Evolutionary conservation across 2,329 filamentous ascomycete species (phyloP).

Genomic region (Ophiostoma pallidulum): DNA sequence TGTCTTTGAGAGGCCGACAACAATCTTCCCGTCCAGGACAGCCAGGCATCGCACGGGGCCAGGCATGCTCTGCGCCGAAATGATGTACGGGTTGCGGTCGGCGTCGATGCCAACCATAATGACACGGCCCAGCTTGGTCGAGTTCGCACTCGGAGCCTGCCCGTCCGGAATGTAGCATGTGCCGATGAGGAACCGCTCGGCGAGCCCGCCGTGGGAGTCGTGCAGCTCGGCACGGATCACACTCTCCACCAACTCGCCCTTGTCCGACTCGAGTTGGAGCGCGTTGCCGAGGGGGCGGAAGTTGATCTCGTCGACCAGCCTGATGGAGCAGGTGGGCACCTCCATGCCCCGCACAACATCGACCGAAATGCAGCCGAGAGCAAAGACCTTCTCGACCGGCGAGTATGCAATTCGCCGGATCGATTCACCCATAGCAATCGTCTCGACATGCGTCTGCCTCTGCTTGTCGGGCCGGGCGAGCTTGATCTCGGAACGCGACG

Average conservation of each 20-base stretch:
- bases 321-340: conserved; percentile 68
- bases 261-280: conserved; percentile 46
- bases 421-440: conserved; percentile 69
- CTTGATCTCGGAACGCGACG: conserved; percentile 65
- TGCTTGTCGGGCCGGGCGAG: conserved; percentile 76
- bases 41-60: conserved; percentile 74
- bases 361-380: conserved; percentile 73
- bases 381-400: conserved; percentile 67
- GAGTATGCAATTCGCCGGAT: conserved; percentile 84
- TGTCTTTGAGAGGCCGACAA: conserved; percentile 84
- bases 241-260: conserved; percentile 68
- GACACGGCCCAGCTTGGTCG: conserved; percentile 62
- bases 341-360: conserved; percentile 64
- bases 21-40: conserved; percentile 65
- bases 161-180: conserved; percentile 64
- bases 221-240: conserved; percentile 68
- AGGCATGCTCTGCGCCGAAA: conserved; percentile 60
- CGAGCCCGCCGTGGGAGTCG: conserved; percentile 42
- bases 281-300: conserved; percentile 68
- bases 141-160: conserved; percentile 32
- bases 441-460: conserved; percentile 78
- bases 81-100: conserved; percentile 61
- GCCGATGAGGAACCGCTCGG: conserved; percentile 82
- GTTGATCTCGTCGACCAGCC: conserved; percentile 80
- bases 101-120: conserved; percentile 74